Conservation (phyloP, 306 rosid species). For the Quercus dentata region DNA sequence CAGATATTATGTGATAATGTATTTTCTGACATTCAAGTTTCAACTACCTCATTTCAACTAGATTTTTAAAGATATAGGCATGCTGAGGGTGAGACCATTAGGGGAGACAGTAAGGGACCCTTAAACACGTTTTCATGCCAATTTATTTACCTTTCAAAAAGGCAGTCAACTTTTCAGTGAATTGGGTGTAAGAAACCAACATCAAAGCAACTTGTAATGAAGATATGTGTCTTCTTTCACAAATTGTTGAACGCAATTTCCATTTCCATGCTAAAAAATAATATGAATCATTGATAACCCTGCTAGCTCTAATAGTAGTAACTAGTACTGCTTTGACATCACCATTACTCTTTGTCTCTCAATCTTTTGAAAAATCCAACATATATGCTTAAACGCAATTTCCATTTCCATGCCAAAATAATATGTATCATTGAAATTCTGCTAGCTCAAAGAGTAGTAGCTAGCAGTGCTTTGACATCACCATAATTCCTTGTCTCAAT, state of each 20-base stretch:
- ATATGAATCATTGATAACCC: too few species aligned
- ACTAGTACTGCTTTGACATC: too few species aligned
- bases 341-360: too few species aligned
- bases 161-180: background rate
- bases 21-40: too few species aligned
- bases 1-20: too few species aligned
- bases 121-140: conserved; percentile 1
- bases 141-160: background rate
- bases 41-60: too few species aligned
- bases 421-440: background rate
- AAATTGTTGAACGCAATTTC: background rate
- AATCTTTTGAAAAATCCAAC: too few species aligned
- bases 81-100: background rate
- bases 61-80: background rate
- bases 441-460: too few species aligned
- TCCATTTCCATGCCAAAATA: too few species aligned
- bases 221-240: background rate
- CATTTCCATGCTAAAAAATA: background rate
- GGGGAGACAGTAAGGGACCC: conserved; percentile 13
- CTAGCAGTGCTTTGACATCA: background rate
- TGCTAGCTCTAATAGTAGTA: too few species aligned
- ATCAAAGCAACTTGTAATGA: background rate
- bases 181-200: background rate
- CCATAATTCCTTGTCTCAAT: background rate
- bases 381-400: too few species aligned